Percentiles rank a stretch among this genome's conserved stretches.
Evolutionary conservation across 106 monocot species (phyloP).

Genomic region (Hemerocallis citrina): DNA sequence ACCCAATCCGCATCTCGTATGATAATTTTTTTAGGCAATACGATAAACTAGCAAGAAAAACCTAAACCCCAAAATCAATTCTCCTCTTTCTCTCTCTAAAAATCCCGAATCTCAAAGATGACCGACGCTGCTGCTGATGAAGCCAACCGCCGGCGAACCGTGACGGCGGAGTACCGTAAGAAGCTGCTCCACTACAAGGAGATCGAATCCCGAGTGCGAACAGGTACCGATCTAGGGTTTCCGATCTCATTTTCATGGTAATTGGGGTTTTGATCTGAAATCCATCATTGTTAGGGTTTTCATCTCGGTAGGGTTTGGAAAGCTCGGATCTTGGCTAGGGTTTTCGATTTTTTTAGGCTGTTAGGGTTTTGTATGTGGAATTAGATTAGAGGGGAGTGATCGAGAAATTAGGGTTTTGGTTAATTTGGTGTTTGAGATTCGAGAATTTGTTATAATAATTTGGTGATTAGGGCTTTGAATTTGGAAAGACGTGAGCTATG

Average conservation of each 20-base stretch:
- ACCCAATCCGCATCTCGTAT: too few species aligned
- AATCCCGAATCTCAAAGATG: slow-evolving; percentile 16
- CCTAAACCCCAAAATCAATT: too few species aligned
- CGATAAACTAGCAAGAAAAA: too few species aligned
- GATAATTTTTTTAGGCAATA: too few species aligned
- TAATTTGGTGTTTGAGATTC: neutral
- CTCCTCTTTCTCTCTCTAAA: neutral
- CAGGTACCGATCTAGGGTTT: slow-evolving; percentile 10
- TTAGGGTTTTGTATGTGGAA: neutral
- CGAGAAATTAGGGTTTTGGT: neutral
- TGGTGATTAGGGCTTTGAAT: too few species aligned
- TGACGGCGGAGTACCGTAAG: slow-evolving; percentile 11
- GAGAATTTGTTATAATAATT: too few species aligned
- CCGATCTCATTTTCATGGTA: too few species aligned
- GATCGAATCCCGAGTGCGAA: slow-evolving; percentile 12
- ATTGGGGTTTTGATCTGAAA: too few species aligned
- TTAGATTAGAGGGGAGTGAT: neutral
- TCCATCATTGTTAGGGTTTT: neutral
- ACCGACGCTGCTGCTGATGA: slow-evolving; percentile 21
- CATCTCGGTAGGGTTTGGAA: neutral
- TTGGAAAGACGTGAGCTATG: too few species aligned
- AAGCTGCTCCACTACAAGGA: slow-evolving; percentile 23
- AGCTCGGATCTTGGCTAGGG: neutral
- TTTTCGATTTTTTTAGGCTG: neutral
- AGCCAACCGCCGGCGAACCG: slow-evolving; percentile 11